Evolutionary conservation across 345 rosid species (phyloP).

Genomic region (Schrenkiella parvula): DNA sequence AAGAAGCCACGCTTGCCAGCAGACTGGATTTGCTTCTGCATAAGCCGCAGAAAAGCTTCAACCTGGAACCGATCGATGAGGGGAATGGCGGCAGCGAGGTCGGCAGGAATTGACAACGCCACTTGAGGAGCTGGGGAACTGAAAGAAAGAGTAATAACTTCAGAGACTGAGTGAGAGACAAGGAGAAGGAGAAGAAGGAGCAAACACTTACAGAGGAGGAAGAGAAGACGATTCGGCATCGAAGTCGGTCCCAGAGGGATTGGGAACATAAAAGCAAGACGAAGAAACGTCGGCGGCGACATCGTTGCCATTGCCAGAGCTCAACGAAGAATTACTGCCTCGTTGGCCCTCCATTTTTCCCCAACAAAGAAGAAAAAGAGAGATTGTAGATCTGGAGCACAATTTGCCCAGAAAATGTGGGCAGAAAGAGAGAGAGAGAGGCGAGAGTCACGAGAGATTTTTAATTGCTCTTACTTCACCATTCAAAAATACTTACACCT

Average conservation of each 20-base stretch:
- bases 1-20: slow-evolving; percentile 88
- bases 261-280: slow-evolving; percentile 32
- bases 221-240: slow-evolving; percentile 31
- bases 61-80: slow-evolving; percentile 97
- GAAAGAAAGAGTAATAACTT: background rate
- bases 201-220: slow-evolving; percentile 33
- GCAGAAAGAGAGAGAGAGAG: background rate
- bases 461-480: slow-evolving; percentile 9
- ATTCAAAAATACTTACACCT: slow-evolving; percentile 10
- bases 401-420: background rate
- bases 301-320: slow-evolving; percentile 36
- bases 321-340: slow-evolving; percentile 32
- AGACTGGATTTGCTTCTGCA: slow-evolving; percentile 96
- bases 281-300: slow-evolving; percentile 20
- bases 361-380: background rate
- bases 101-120: slow-evolving; percentile 67
- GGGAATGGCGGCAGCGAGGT: slow-evolving; percentile 92
- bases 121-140: slow-evolving; percentile 36
- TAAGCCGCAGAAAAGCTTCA: slow-evolving; percentile 81
- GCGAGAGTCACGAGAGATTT: slow-evolving; percentile 21
- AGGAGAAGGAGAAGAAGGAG: background rate
- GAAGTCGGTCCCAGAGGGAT: slow-evolving; percentile 32
- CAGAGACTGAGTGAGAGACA: background rate
- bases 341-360: slow-evolving; percentile 31
- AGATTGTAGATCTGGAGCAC: slow-evolving; percentile 27